Percentiles rank a stretch among this genome's conserved stretches.
Conservation (phyloP, 495 filamentous ascomycete species). For the Penicillium herquei region DNA sequence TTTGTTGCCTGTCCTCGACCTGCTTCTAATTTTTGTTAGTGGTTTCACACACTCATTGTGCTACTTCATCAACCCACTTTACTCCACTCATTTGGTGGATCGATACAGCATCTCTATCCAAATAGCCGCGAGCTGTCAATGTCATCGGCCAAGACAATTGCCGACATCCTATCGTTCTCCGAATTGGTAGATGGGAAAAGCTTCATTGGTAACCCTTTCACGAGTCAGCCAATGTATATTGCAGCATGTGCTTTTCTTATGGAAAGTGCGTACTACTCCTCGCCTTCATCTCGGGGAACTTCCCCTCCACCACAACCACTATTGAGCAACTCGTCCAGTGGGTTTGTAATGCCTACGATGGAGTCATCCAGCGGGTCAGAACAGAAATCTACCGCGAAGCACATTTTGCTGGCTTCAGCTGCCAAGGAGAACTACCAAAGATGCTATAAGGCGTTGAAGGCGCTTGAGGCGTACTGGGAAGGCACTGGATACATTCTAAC, state of each 20-base stretch:
- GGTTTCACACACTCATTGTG: constrained; percentile 86
- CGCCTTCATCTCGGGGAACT: constrained; percentile 32
- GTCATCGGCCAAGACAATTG: constrained; percentile 86
- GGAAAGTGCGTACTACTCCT: constrained; percentile 61
- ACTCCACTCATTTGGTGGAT: constrained; percentile 71
- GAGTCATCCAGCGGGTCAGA: constrained; percentile 34
- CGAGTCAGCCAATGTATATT: constrained; percentile 86
- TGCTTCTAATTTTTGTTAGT: constrained; percentile 31
- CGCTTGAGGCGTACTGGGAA: constrained; percentile 76
- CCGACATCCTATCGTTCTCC: constrained; percentile 77
- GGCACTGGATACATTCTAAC: constrained; percentile 84
- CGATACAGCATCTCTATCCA: constrained; percentile 65
- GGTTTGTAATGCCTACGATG: constrained; percentile 41
- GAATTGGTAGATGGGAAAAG: constrained; percentile 77
- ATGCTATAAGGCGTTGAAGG: constrained; percentile 76
- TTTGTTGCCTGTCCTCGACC: not conserved
- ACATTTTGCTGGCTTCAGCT: constrained; percentile 69
- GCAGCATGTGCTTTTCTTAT: constrained; percentile 83
- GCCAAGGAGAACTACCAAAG: constrained; percentile 78
- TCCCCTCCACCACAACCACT: constrained; percentile 33
- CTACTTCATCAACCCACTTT: constrained; percentile 80
- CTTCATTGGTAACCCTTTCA: constrained; percentile 83
- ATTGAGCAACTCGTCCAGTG: constrained; percentile 39
- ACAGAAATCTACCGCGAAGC: constrained; percentile 58
- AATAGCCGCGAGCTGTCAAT: constrained; percentile 80